Evolutionary conservation across 768 basidiomycete species (phyloP), one percentile per base, ranked within the genome.

Genomic region (Auricularia sp.): DNA sequence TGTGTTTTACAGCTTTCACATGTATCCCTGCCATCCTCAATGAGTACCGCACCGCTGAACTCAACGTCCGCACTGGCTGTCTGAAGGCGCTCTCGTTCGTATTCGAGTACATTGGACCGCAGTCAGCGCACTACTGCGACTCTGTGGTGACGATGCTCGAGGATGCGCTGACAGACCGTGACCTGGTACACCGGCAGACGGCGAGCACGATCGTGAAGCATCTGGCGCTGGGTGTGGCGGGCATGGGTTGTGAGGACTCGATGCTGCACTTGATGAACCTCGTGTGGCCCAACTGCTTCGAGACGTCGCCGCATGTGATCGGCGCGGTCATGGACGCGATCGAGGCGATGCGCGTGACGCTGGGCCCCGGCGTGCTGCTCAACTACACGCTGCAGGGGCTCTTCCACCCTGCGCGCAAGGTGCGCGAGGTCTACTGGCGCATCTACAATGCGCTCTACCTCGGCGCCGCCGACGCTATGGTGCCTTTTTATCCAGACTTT

Each of bases 161-260:
- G 76, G 97, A 99, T 69, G 97, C 97, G 5, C 82, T 98, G 53
- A 98, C 97, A 34, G 97, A 99, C 74, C 90, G 97, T 64, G 97
- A 99, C 72, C 88, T 97, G 63, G 97, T 99, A 34, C 97, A 98
- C 72, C 88, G 97, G 64, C 97, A 99, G 74, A 99, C 97, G 0
- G 94, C 96, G 2, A 93, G 91, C 70, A 94, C 96, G 8, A 99
- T 99, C 69, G 96, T 99, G 71, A 98, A 98, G 78, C 97, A 99
- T 73, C 78, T 99, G 56, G 93, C 97, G 3, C 84, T 99, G 36
- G 97, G 97, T 53, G 94, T 97, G 5, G 95, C 97, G 1, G 97
- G 97, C 58, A 83, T 98, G 34, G 96, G 97, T 1, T 95, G 93
- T 70, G 97, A 99, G 77, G 97, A 99, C 76, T 96, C 96, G 12